Conservation (phyloP, 345 rosid genomes). For the Sonneratia caseolaris region DNA sequence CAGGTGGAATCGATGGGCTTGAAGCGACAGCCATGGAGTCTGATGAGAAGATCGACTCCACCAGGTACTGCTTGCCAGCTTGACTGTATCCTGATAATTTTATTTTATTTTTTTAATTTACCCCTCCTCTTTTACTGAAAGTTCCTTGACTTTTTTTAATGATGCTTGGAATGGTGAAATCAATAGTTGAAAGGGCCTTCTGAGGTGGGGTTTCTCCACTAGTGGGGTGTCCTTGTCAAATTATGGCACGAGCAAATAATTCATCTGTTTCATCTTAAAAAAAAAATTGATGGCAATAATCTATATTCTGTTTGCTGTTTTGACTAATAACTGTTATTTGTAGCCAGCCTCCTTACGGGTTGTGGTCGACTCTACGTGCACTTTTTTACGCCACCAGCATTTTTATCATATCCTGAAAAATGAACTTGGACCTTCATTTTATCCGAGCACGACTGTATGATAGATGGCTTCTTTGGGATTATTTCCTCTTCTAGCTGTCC, state of each 20-base stretch:
- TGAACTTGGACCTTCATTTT: neutral
- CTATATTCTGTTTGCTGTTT: neutral
- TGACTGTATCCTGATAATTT: neutral
- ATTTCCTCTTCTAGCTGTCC: neutral
- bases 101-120: neutral
- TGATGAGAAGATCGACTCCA: conserved; percentile 69
- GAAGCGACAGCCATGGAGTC: conserved; percentile 86
- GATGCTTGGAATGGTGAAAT: neutral
- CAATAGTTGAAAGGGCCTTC: conserved; percentile 1
- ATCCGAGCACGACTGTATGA: neutral
- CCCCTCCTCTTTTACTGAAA: neutral
- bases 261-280: neutral
- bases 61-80: conserved; percentile 38
- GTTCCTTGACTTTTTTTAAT: neutral
- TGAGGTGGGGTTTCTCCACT: neutral
- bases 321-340: neutral
- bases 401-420: neutral
- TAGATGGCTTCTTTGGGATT: neutral
- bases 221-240: neutral
- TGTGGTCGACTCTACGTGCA: neutral
- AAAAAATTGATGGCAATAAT: neutral
- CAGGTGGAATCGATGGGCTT: conserved; percentile 80
- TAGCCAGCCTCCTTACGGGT: neutral
- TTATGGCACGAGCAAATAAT: neutral
- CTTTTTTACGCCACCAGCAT: neutral